These are phyloP conservation scores for Nakataea oryzae DNA, from an alignment of 2,329 filamentous ascomycete genomes.

Conservation along the genomic window DNA sequence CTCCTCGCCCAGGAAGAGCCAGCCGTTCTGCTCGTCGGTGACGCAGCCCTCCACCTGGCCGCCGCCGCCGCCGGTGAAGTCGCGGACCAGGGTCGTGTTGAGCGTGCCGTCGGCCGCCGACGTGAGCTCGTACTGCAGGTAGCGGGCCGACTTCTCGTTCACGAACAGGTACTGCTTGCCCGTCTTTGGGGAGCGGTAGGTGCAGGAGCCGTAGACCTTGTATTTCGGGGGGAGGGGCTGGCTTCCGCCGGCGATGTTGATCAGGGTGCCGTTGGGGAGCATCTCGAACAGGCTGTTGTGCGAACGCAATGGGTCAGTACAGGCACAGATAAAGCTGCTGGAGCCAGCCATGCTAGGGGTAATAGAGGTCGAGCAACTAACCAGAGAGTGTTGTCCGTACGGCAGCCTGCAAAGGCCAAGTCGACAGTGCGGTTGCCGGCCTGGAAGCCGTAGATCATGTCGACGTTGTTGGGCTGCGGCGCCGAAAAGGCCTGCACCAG, in stretches of 20 bases:
- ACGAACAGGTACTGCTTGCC: slow-evolving; percentile 43
- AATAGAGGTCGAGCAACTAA: slow-evolving; percentile 16
- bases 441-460: slow-evolving; percentile 38
- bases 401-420: slow-evolving; percentile 38
- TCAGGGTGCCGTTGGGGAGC: slow-evolving; percentile 30
- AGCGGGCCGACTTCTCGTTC: slow-evolving; percentile 41
- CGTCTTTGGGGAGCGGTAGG: slow-evolving; percentile 34
- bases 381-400: slow-evolving; percentile 41
- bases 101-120: slow-evolving; percentile 28
- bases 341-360: background rate
- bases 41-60: slow-evolving; percentile 46
- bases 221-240: slow-evolving; percentile 35
- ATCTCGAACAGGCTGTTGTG: slow-evolving; percentile 35
- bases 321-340: background rate
- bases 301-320: background rate
- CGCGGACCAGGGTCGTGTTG: slow-evolving; percentile 34
- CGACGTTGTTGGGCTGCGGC: slow-evolving; percentile 41
- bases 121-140: slow-evolving; percentile 40
- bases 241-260: slow-evolving; percentile 29
- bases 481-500: slow-evolving; percentile 32
- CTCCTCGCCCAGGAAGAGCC: slow-evolving; percentile 41
- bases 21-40: slow-evolving; percentile 37
- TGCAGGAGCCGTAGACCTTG: slow-evolving; percentile 40
- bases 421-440: slow-evolving; percentile 32
- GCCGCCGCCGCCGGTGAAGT: slow-evolving; percentile 37